phyloP scores from a whole-genome alignment of 1,284 basidiomycete genomes.

The Entoloma clypeatum region DNA sequence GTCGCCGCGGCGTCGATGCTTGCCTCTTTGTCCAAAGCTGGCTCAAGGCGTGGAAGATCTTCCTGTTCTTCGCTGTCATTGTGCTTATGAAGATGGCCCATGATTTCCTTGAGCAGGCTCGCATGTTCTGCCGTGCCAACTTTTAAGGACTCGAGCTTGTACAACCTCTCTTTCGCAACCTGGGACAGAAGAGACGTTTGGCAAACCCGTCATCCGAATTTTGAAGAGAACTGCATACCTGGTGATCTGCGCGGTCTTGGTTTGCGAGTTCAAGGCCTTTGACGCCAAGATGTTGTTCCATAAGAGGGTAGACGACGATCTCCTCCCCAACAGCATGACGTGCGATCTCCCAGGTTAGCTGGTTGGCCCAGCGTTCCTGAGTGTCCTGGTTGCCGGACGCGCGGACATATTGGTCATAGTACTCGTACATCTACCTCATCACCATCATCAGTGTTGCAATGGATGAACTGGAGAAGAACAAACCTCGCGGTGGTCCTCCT shows the following conservation, averaged over 20 bases:
- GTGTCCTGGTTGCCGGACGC: constrained; percentile 42
- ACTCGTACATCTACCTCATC: constrained; percentile 36
- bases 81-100: constrained; percentile 47
- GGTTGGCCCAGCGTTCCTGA: constrained; percentile 52
- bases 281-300: constrained; percentile 57
- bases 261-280: constrained; percentile 52
- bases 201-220: background rate
- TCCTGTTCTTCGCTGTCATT: constrained; percentile 54
- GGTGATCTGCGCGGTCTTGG: constrained; percentile 57
- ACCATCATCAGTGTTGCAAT: background rate
- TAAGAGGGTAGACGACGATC: constrained; percentile 62
- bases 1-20: constrained; percentile 41
- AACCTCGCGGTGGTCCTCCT: constrained; percentile 15
- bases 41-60: constrained; percentile 53
- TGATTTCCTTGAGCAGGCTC: constrained; percentile 37
- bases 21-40: constrained; percentile 38
- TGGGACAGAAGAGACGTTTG: constrained; percentile 15
- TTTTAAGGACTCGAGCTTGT: constrained; percentile 41
- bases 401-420: constrained; percentile 49
- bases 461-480: background rate
- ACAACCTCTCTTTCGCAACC: constrained; percentile 48
- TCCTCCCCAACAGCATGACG: constrained; percentile 65
- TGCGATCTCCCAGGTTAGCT: constrained; percentile 58
- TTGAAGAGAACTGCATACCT: constrained; percentile 31
- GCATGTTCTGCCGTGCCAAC: constrained; percentile 44